These are phyloP conservation scores for Evansstolkia leycettana DNA, from an alignment of 495 filamentous ascomycete species.

Conservation along the genomic window DNA sequence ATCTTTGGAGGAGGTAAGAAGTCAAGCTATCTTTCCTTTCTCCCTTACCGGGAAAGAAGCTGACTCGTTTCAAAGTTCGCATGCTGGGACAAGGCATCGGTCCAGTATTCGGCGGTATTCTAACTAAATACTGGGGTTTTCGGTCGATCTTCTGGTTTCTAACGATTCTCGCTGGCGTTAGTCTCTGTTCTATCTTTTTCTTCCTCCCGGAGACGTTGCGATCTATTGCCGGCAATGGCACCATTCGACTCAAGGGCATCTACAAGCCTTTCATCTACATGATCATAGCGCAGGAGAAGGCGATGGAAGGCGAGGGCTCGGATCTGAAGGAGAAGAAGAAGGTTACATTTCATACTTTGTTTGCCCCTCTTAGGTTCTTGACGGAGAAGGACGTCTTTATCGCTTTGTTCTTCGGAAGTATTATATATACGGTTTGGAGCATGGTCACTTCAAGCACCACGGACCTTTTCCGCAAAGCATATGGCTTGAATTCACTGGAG, in stretches of 20 bases:
- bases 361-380: conserved; percentile 28
- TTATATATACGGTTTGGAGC: conserved; percentile 38
- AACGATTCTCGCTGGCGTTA: conserved; percentile 40
- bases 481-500: conserved; percentile 20
- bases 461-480: conserved; percentile 21
- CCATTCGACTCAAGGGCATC: conserved; percentile 21
- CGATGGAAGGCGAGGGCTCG: conserved; percentile 8
- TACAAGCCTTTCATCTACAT: conserved; percentile 27
- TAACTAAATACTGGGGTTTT: conserved; percentile 55
- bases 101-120: conserved; percentile 53
- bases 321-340: conserved; percentile 11
- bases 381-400: conserved; percentile 33
- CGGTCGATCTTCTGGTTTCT: conserved; percentile 65
- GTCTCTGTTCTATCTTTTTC: conserved; percentile 37
- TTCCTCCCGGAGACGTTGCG: conserved; percentile 60
- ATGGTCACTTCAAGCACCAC: conserved; percentile 39
- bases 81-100: conserved; percentile 44
- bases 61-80: conserved; percentile 9
- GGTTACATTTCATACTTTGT: conserved; percentile 21
- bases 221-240: conserved; percentile 61
- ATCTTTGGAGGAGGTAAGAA: conserved; percentile 26
- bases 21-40: not conserved
- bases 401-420: conserved; percentile 31
- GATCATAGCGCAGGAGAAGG: conserved; percentile 18
- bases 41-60: not conserved